Percentiles rank a stretch among this genome's conserved stretches.
phyloP scores from a whole-genome alignment of 2,329 filamentous ascomycete genomes.

The Colletotrichum spinosum region DNA sequence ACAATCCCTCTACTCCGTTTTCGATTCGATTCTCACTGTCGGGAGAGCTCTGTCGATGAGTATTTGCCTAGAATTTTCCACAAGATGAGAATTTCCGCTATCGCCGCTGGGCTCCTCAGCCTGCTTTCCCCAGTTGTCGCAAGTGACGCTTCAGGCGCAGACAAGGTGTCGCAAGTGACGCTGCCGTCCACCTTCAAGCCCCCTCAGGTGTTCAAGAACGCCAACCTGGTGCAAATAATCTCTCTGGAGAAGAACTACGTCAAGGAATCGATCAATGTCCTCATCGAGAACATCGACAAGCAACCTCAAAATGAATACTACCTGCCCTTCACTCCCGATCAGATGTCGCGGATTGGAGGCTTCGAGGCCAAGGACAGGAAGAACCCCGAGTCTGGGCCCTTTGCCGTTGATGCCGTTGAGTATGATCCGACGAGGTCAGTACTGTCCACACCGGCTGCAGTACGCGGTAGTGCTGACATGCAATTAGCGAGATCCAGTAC shows the following conservation, averaged over 20 bases:
- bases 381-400: conserved; percentile 73
- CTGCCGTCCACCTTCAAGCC: conserved; percentile 80
- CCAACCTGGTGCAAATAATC: conserved; percentile 88
- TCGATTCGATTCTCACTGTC: conserved; percentile 35
- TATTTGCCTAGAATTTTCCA: conserved; percentile 38
- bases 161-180: conserved; percentile 64
- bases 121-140: conserved; percentile 63
- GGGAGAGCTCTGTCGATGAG: conserved; percentile 44
- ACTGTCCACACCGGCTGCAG: conserved; percentile 12
- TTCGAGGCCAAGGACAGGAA: conserved; percentile 96
- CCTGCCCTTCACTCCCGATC: conserved; percentile 82
- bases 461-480: background rate
- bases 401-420: conserved; percentile 76
- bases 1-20: conserved; percentile 29
- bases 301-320: conserved; percentile 91
- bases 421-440: conserved; percentile 69
- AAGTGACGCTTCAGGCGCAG: conserved; percentile 47
- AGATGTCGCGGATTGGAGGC: conserved; percentile 83
- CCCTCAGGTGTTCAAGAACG: conserved; percentile 92
- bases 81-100: conserved; percentile 61
- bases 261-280: conserved; percentile 91
- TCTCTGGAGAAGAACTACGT: conserved; percentile 94
- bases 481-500: conserved; percentile 78
- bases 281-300: conserved; percentile 87
- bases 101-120: conserved; percentile 69